Conservation (phyloP, 805 yeast species). For the Candida oleophila region DNA sequence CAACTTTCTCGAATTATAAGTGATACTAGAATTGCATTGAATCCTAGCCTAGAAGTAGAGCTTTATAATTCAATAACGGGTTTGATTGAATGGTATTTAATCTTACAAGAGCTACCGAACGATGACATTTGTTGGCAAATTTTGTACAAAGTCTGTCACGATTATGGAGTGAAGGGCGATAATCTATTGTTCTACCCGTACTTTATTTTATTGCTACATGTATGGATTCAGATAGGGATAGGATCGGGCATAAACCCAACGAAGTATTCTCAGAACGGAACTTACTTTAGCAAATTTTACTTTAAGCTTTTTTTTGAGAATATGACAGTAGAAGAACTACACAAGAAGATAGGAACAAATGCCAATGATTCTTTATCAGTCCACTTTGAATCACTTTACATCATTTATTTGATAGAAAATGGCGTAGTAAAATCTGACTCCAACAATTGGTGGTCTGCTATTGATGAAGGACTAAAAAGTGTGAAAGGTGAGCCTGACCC, state of each 20-base stretch:
- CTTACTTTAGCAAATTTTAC: neutral
- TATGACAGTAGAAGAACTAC: neutral
- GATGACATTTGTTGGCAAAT: conserved; percentile 15
- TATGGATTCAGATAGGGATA: neutral
- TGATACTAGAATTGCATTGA: conserved; percentile 7
- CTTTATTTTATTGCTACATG: conserved; percentile 14
- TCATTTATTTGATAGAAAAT: conserved; percentile 16
- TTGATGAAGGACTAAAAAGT: conserved; percentile 18
- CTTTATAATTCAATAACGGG: conserved; percentile 18
- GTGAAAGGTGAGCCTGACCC: conserved; percentile 8
- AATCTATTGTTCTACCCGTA: conserved; percentile 15
- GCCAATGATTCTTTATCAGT: conserved; percentile 2
- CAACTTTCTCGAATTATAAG: conserved; percentile 17
- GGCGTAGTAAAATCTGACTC: conserved; percentile 1
- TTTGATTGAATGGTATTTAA: conserved; percentile 31
- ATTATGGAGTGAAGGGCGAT: conserved; percentile 7
- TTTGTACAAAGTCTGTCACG: conserved; percentile 12
- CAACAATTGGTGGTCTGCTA: conserved; percentile 26
- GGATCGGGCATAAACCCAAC: neutral
- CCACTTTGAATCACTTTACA: conserved; percentile 20
- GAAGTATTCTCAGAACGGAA: neutral
- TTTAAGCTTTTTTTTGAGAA: conserved; percentile 4
- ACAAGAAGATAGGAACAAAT: conserved; percentile 8
- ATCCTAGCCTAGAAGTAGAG: conserved; percentile 8
- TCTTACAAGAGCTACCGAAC: conserved; percentile 25